A percentile compares a stretch with the other conserved stretches of the same genome.
Evolutionary conservation across 2,329 filamentous ascomycete genomes (phyloP).

Genomic region (Fusarium pseudocircinatum): DNA sequence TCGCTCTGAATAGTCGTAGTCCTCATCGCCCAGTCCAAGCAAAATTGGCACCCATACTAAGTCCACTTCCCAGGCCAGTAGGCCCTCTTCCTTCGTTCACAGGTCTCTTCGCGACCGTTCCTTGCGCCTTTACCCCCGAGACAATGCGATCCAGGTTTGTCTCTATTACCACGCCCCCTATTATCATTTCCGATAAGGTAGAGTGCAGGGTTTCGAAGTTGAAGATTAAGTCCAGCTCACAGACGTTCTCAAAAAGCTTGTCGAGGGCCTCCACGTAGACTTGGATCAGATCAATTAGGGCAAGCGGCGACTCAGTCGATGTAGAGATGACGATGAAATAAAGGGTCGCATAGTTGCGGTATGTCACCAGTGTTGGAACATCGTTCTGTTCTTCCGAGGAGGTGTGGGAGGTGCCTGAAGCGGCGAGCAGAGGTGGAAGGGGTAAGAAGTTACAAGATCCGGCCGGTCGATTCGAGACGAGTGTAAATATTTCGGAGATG

Average conservation of each 20-base stretch:
- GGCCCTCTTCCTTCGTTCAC: conserved; percentile 72
- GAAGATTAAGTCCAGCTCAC: conserved; percentile 97
- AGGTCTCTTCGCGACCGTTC: conserved; percentile 79
- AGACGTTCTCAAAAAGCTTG: conserved; percentile 96
- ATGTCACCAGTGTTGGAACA: conserved; percentile 93
- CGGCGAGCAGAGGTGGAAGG: conserved; percentile 71
- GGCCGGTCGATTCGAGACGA: conserved; percentile 90
- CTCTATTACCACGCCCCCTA: conserved; percentile 93
- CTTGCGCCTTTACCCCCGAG: conserved; percentile 80
- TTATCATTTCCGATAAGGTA: conserved; percentile 90
- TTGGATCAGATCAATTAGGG: conserved; percentile 95
- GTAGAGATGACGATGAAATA: conserved; percentile 99
- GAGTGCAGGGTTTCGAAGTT: conserved; percentile 98
- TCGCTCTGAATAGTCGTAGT: conserved; percentile 10
- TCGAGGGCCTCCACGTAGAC: conserved; percentile 98
- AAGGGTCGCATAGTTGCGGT: conserved; percentile 96
- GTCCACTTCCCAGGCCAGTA: conserved; percentile 57
- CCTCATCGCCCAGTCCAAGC: conserved; percentile 60
- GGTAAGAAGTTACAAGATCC: conserved; percentile 98
- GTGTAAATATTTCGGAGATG: conserved; percentile 95
- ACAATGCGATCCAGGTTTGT: conserved; percentile 90
- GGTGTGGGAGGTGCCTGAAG: conserved; percentile 69
- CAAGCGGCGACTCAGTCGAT: conserved; percentile 93
- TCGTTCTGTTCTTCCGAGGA: conserved; percentile 81
- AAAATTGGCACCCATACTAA: conserved; percentile 68